A percentile compares a stretch with the other conserved stretches of the same genome.
Conservation (phyloP, 208 protist genomes). For the Trypanosomatidae sp. region DNA sequence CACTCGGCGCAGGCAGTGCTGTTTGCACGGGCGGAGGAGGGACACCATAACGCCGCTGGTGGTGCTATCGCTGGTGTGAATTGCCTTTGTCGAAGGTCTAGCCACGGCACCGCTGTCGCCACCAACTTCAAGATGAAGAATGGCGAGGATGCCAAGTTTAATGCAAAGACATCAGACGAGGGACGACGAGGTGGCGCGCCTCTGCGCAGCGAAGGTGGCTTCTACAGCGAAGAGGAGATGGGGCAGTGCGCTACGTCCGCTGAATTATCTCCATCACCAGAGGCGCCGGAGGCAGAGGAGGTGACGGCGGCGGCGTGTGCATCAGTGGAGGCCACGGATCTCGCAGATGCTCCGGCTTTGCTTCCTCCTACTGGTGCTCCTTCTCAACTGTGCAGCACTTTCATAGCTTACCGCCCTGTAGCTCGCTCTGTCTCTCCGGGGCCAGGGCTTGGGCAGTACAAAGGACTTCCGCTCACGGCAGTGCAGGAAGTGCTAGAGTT, state of each 20-base stretch:
- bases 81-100: not conserved
- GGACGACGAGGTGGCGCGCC: not conserved
- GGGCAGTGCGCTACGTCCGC: not conserved
- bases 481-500: conserved; percentile 50
- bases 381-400: not conserved
- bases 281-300: conserved; percentile 1
- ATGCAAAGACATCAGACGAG: not conserved
- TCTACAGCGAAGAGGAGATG: not conserved
- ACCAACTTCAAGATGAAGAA: not conserved
- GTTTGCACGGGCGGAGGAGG: not conserved
- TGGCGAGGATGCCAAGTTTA: not conserved
- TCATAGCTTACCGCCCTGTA: conserved; percentile 29
- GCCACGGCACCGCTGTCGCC: not conserved
- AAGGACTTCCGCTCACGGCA: conserved; percentile 33
- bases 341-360: not conserved
- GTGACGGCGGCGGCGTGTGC: not conserved
- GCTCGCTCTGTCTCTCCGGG: conserved; percentile 62
- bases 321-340: not conserved
- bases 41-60: not conserved
- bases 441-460: conserved; percentile 42
- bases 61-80: not conserved
- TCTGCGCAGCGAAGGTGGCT: not conserved
- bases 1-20: not conserved
- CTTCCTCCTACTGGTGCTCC: not conserved
- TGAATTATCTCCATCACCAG: conserved; percentile 21